phyloP scores from a whole-genome alignment of 306 rosid species.

The Datisca glomerata region DNA sequence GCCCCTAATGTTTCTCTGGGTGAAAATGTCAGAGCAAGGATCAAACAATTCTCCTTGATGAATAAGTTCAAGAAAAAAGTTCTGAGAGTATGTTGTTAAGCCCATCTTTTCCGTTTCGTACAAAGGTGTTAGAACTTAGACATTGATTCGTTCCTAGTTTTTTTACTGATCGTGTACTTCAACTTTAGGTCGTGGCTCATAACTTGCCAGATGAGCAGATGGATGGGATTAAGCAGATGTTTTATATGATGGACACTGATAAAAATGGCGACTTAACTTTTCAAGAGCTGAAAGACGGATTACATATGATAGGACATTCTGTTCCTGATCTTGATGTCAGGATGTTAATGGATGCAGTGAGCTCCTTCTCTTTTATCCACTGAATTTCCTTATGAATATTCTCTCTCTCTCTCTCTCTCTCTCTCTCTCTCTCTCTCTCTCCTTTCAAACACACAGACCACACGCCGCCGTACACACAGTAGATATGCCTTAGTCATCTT shows the following conservation, averaged over 20 bases:
- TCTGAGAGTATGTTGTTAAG: constrained; percentile 55
- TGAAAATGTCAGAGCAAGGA: constrained; percentile 69
- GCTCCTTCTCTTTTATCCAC: constrained; percentile 12
- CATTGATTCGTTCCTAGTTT: neutral
- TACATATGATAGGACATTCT: constrained; percentile 48
- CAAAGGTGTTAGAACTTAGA: neutral
- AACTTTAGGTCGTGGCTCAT: constrained; percentile 70
- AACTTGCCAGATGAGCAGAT: constrained; percentile 71
- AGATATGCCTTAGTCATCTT: too few relatives aligned
- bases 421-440: too few relatives aligned
- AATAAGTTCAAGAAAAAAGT: constrained; percentile 87
- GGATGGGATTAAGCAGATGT: constrained; percentile 46
- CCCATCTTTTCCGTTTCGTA: neutral
- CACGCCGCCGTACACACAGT: too few relatives aligned
- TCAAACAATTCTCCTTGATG: constrained; percentile 87
- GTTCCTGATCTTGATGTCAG: constrained; percentile 67
- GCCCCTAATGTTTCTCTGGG: constrained; percentile 52
- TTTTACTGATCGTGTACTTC: constrained; percentile 1
- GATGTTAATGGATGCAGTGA: constrained; percentile 76
- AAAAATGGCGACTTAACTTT: constrained; percentile 62
- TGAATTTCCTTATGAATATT: too few relatives aligned
- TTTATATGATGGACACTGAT: constrained; percentile 77
- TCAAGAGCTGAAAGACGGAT: constrained; percentile 80
- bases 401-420: too few relatives aligned
- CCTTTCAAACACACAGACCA: too few relatives aligned